Evolutionary conservation across 768 basidiomycete genomes (phyloP).

Genomic region (Tulasnella sp.): DNA sequence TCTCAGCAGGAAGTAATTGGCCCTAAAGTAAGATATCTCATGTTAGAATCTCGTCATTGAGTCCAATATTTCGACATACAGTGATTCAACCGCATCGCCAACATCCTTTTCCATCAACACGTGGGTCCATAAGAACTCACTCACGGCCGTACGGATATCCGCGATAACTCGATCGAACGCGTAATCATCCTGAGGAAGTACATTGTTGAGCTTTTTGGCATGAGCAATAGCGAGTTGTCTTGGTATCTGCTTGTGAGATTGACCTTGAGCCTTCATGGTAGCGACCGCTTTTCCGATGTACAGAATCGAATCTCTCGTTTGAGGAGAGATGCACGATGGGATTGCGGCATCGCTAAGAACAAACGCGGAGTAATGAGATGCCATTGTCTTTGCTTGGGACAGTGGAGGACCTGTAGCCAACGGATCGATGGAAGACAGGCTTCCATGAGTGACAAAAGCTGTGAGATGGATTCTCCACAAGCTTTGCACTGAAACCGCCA

Average conservation of each 20-base stretch:
- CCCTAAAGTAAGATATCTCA: constrained; percentile 34
- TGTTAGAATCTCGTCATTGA: neutral
- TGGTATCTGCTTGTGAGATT: constrained; percentile 56
- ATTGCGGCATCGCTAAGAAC: constrained; percentile 49
- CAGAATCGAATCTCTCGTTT: constrained; percentile 65
- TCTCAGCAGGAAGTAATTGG: constrained; percentile 74
- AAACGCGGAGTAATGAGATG: constrained; percentile 28
- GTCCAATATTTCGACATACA: constrained; percentile 38
- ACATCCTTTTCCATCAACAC: constrained; percentile 74
- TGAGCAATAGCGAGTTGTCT: constrained; percentile 51
- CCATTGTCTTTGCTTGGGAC: neutral
- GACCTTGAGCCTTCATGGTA: constrained; percentile 53
- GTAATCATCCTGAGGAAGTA: constrained; percentile 63
- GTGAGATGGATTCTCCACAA: constrained; percentile 78
- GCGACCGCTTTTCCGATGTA: constrained; percentile 82
- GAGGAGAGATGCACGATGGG: constrained; percentile 59
- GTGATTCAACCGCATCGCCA: constrained; percentile 67
- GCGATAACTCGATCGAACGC: constrained; percentile 61
- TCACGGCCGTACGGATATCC: constrained; percentile 64
- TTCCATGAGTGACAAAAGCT: constrained; percentile 69
- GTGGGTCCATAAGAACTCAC: constrained; percentile 91
- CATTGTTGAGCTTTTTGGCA: constrained; percentile 46
- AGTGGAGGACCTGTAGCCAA: constrained; percentile 33
- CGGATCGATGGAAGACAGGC: constrained; percentile 48
- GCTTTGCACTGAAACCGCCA: constrained; percentile 63